These are phyloP conservation scores for Pestalotiopsis fici DNA, from an alignment of 2,329 filamentous ascomycete genomes.

Conservation along the genomic window DNA sequence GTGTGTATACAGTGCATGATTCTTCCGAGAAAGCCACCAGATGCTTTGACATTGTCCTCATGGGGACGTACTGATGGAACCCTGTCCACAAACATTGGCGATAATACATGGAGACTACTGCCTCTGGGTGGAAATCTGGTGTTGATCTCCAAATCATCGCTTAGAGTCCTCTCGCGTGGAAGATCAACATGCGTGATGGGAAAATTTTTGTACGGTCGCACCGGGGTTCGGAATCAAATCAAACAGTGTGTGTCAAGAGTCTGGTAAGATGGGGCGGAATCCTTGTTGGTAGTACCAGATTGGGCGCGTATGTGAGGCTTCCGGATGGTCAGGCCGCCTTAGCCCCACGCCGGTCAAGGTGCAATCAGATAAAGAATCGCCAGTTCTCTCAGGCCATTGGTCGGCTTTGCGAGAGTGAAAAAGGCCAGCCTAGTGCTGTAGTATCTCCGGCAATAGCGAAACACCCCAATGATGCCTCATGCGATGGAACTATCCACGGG, in stretches of 20 bases:
- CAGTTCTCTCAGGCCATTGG: conserved; percentile 42
- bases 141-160: neutral
- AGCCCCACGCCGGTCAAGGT: conserved; percentile 40
- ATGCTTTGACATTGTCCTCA: neutral
- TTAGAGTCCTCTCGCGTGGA: conserved; percentile 10
- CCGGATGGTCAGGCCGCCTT: conserved; percentile 44
- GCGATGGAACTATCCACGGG: neutral
- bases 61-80: neutral
- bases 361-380: conserved; percentile 48
- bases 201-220: conserved; percentile 4
- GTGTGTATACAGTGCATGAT: neutral
- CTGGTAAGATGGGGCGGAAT: conserved; percentile 20
- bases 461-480: neutral
- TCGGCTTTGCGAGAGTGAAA: conserved; percentile 16
- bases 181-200: neutral
- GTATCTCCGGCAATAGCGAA: neutral
- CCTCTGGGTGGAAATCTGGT: neutral
- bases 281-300: conserved; percentile 38
- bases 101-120: neutral
- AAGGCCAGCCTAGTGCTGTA: conserved; percentile 3
- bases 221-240: neutral
- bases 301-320: conserved; percentile 55
- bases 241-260: conserved; percentile 4
- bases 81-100: neutral
- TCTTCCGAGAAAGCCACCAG: neutral